Base-by-base conservation (phyloP, 257 asterid genomes). In the Nicotiana paniculata region DNA sequence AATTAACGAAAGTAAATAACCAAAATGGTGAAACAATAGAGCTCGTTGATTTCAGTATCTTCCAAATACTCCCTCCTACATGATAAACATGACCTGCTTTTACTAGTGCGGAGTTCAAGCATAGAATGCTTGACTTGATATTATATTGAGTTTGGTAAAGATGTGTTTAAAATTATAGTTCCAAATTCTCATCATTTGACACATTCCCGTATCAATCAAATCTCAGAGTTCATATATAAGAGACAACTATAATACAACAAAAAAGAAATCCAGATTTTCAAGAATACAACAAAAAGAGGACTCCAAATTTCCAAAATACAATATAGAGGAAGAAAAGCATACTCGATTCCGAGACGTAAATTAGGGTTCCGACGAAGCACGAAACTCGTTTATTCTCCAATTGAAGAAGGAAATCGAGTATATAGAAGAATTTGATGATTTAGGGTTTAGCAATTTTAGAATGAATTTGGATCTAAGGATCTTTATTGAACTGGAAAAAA, bases 281-380 rank as follows among this genome's bases (percentile, higher is more conserved):
- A 9, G 12, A 5, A 62, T 62, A 62, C 35, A 24, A 24, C 35
- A 10, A 4, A 24, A 10, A 62, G 68, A 15, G 35, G 35, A 62
- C 35, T 62, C 5, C 11, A 26, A 24, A 26, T 3, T 62, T 9
- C 4, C 68, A 35, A 11, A 9, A 59, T 61, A 24, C 18, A 35
- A 35, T 11, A 39, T 59, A 75, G 17, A 62, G n/a, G 9, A 57
- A 33, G 55, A 39, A 48, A 18, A 61, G 67, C 82, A 6, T 82
- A 82, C 85, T 76, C 21, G 46, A 62, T 75, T 21, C 33, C 18
- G 33, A 37, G 61, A 48, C 24, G 39, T 2, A 28, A 74, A 74
- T 48, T 74, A 74, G 79, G 84, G 68, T 51, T 21, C 78, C 84
- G 21, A 26, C 18, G 78, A 65, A 51, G 48, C 55, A 51, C 66